Percentiles rank a stretch among this genome's conserved stretches.
These are phyloP conservation scores for Aschersonia sp. DNA, from an alignment of 2,329 filamentous ascomycete genomes.

Conservation along the genomic window DNA sequence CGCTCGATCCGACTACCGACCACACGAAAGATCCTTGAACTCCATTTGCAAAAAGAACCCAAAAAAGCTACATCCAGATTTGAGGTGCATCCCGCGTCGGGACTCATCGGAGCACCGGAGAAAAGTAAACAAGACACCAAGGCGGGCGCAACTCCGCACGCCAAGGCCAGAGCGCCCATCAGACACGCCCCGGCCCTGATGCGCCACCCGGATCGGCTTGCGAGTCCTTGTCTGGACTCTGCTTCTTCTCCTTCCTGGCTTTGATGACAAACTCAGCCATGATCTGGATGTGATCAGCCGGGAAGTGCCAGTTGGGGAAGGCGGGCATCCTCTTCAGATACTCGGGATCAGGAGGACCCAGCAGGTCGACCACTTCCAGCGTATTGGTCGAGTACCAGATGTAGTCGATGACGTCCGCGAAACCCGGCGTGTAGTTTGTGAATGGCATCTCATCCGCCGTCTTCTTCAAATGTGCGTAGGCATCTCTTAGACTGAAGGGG, in stretches of 20 bases:
- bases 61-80: conserved; percentile 24
- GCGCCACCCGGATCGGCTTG: conserved; percentile 39
- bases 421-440: conserved; percentile 94
- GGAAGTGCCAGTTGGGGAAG: conserved; percentile 90
- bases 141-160: not conserved
- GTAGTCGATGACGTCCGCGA: conserved; percentile 86
- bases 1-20: conserved; percentile 3
- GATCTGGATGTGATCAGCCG: conserved; percentile 81
- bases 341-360: conserved; percentile 73
- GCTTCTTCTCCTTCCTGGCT: conserved; percentile 68
- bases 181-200: conserved; percentile 14
- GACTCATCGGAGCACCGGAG: conserved; percentile 1
- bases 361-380: conserved; percentile 66
- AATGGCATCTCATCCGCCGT: conserved; percentile 76
- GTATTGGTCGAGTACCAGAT: conserved; percentile 95
- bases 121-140: conserved; percentile 2
- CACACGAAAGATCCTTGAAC: conserved; percentile 17
- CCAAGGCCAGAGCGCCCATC: not conserved
- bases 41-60: conserved; percentile 23
- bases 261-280: conserved; percentile 85
- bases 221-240: conserved; percentile 39
- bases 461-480: conserved; percentile 71
- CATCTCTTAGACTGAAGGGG: conserved; percentile 83
- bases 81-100: conserved; percentile 5
- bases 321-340: conserved; percentile 79